Evolutionary conservation across 345 rosid genomes (phyloP).

Genomic region (Firmiana major): DNA sequence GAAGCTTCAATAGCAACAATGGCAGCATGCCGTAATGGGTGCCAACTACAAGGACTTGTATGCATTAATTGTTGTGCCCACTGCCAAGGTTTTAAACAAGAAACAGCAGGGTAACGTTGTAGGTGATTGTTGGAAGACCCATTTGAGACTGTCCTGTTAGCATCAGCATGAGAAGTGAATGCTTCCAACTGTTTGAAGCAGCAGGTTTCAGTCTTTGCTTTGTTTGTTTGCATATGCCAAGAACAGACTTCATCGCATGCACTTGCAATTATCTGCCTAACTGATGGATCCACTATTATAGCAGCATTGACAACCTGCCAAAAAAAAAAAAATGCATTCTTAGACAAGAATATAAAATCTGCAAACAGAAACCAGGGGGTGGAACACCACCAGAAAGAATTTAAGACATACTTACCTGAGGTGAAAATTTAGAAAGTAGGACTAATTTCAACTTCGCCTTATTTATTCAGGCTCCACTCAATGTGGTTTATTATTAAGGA

Average conservation of each 20-base stretch:
- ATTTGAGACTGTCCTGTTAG: conserved; percentile 20
- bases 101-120: conserved; percentile 25
- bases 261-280: conserved; percentile 48
- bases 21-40: conserved; percentile 78
- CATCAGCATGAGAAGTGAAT: conserved; percentile 2
- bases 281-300: conserved; percentile 69
- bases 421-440: neutral
- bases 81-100: conserved; percentile 75
- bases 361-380: neutral
- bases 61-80: conserved; percentile 43
- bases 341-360: neutral
- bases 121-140: conserved; percentile 22
- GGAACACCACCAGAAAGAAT: neutral
- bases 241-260: conserved; percentile 58
- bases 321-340: conserved; percentile 5
- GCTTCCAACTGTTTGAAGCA: conserved; percentile 17
- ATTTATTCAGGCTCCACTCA: neutral
- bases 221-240: conserved; percentile 22
- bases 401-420: neutral
- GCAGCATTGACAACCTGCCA: conserved; percentile 76
- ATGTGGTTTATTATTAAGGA: neutral
- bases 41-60: conserved; percentile 39
- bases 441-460: neutral
- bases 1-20: conserved; percentile 82
- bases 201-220: conserved; percentile 16